These are phyloP conservation scores for Starmerella vitae DNA, from an alignment of 805 yeast genomes.

Conservation along the genomic window DNA sequence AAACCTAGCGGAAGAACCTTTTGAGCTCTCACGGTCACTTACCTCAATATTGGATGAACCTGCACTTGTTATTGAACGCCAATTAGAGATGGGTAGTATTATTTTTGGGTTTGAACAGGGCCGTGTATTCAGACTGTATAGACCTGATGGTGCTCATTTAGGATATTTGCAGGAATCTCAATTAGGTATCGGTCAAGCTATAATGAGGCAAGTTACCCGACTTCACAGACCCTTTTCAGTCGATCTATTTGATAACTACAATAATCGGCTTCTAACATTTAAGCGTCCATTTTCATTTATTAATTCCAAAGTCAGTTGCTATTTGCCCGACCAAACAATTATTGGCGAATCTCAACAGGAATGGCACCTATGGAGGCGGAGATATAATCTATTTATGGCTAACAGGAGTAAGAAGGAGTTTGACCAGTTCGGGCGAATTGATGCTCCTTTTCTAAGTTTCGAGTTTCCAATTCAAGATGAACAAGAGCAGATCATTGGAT, in stretches of 20 bases:
- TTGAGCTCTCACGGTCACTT: constrained; percentile 30
- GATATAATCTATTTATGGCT: constrained; percentile 57
- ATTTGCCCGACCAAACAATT: constrained; percentile 43
- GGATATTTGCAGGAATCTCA: constrained; percentile 81
- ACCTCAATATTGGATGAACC: constrained; percentile 60
- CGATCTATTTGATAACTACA: constrained; percentile 26
- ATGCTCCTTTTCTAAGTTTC: constrained; percentile 75
- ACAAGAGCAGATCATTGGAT: constrained; percentile 45
- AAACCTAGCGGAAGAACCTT: constrained; percentile 5
- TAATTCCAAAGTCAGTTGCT: constrained; percentile 72
- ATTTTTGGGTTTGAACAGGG: constrained; percentile 87
- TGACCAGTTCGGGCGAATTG: constrained; percentile 75
- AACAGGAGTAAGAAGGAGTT: constrained; percentile 25
- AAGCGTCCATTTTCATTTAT: constrained; percentile 76
- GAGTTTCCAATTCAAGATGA: constrained; percentile 65
- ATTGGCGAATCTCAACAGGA: constrained; percentile 83
- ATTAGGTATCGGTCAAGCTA: constrained; percentile 46
- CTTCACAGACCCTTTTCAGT: constrained; percentile 62
- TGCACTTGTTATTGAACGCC: constrained; percentile 73
- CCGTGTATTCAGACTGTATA: constrained; percentile 57
- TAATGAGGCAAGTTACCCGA: constrained; percentile 72
- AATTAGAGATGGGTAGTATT: constrained; percentile 76
- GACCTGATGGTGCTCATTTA: constrained; percentile 55
- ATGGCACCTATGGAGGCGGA: constrained; percentile 91
- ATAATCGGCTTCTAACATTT: constrained; percentile 34